Base-by-base conservation (phyloP, 176 grass and related monocot species). In the Musa troglodytarum region DNA sequence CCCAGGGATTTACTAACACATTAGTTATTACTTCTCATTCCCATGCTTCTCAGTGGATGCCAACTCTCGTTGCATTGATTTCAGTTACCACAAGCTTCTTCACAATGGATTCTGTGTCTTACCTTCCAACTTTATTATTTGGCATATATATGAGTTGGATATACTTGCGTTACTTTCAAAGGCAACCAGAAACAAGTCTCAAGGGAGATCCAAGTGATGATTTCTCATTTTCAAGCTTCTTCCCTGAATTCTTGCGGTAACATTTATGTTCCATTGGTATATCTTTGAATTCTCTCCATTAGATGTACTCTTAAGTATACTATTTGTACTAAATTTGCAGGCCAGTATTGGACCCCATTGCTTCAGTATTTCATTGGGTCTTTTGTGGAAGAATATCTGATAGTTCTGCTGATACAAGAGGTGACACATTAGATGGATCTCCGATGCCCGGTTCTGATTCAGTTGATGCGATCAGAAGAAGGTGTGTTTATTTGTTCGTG, bases 121-220 rank as follows among this genome's bases (percentile, higher is more conserved):
- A 87, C 68, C 86, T 99, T 20, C 95, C 90, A 81, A 69, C 87
- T 74, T 50, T 99, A 80, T 50, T 99, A 72, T 99, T 87, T 89
- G 95, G 95, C 76, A 91, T 91, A 75, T 99, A 99, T 82, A 81
- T 89, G 82, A 94, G 95, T 77, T 99, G 95, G 95, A 91, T 89
- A 82, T 99, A 99, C 78, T 77, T 99, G 76, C 86, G 95, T 19
- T 94, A 94, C 85, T 99, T 99, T 66, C 95, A 99, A 91, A 99
- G 54, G 80, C 87, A 78, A 69, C 65, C 88, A 82, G 95, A 94
- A 84, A 94, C 88, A 54, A 84, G 88, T 53, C 81, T 99, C 63
- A 94, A 89, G 76, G 95, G 95, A 76, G 95, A 99, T 63, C 95
- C 90, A 68, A 99, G 95, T 63, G 95, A 94, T 34, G 95, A 99